A percentile compares a stretch with the other conserved stretches of the same genome.
Evolutionary conservation across 805 yeast species (phyloP).

Genomic region (Myxozyma melibiosi): DNA sequence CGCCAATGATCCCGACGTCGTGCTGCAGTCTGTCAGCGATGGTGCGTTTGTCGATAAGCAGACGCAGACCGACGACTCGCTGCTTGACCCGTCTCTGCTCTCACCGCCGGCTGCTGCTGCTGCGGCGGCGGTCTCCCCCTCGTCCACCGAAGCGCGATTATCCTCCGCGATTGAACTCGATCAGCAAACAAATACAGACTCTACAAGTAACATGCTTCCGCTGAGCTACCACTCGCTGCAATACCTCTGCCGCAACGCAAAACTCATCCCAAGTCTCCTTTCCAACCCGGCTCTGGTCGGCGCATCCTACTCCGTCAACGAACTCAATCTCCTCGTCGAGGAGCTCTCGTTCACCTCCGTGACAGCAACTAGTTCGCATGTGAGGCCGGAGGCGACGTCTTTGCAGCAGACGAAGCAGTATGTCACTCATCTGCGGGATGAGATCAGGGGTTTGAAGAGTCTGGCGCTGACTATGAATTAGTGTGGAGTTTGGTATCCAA

Average conservation of each 20-base stretch:
- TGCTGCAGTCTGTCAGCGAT: too few relatives aligned
- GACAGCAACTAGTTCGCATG: neutral
- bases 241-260: conserved; percentile 1
- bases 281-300: conserved; percentile 8
- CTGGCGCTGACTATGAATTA: conserved; percentile 19
- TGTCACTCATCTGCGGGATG: conserved; percentile 22
- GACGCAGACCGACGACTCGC: conserved; percentile 25
- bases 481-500: neutral
- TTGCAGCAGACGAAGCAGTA: conserved; percentile 7
- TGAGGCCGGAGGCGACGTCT: conserved; percentile 6
- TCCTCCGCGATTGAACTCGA: neutral
- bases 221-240: conserved; percentile 11
- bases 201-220: conserved; percentile 1
- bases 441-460: conserved; percentile 28
- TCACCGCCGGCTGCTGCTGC: too few relatives aligned
- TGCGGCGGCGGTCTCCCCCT: neutral
- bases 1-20: too few relatives aligned
- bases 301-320: conserved; percentile 21
- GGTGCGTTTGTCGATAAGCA: conserved; percentile 15
- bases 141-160: neutral
- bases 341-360: conserved; percentile 6
- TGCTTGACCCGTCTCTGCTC: too few relatives aligned
- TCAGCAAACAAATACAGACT: neutral
- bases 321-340: conserved; percentile 17
- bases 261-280: conserved; percentile 4